Percentiles rank a stretch among this genome's conserved stretches.
phyloP scores from a whole-genome alignment of 345 rosid genomes.

The Eucalyptus curtisii region DNA sequence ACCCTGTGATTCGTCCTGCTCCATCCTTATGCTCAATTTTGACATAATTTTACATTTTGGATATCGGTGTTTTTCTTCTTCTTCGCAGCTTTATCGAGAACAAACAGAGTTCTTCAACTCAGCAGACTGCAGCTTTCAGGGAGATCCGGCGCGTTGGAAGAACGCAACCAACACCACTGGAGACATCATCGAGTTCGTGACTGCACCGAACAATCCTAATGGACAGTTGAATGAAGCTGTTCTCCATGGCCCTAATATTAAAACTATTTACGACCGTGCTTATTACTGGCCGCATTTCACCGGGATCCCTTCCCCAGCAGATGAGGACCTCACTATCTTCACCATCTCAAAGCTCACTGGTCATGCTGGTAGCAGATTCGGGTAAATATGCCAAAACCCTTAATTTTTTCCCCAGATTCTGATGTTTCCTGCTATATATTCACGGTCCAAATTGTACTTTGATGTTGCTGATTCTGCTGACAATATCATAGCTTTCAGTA shows the following conservation, averaged over 20 bases:
- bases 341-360: slow-evolving; percentile 72
- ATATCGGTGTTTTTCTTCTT: neutral
- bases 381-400: slow-evolving; percentile 13
- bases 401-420: neutral
- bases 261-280: slow-evolving; percentile 44
- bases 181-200: slow-evolving; percentile 47
- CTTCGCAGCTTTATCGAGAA: slow-evolving; percentile 14
- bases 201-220: slow-evolving; percentile 82
- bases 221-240: slow-evolving; percentile 38
- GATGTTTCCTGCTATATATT: neutral
- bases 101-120: slow-evolving; percentile 40
- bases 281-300: slow-evolving; percentile 79
- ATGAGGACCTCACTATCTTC: slow-evolving; percentile 46
- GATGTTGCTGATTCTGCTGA: neutral
- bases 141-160: slow-evolving; percentile 38
- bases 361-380: slow-evolving; percentile 71
- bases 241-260: slow-evolving; percentile 39
- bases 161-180: slow-evolving; percentile 2
- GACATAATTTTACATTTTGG: neutral
- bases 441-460: neutral
- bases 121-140: slow-evolving; percentile 20
- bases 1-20: neutral
- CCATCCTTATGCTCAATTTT: neutral
- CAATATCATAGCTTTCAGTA: neutral
- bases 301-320: slow-evolving; percentile 38